Evolutionary conservation across 495 filamentous ascomycete genomes (phyloP).

Genomic region (Lepidopterella palustris): DNA sequence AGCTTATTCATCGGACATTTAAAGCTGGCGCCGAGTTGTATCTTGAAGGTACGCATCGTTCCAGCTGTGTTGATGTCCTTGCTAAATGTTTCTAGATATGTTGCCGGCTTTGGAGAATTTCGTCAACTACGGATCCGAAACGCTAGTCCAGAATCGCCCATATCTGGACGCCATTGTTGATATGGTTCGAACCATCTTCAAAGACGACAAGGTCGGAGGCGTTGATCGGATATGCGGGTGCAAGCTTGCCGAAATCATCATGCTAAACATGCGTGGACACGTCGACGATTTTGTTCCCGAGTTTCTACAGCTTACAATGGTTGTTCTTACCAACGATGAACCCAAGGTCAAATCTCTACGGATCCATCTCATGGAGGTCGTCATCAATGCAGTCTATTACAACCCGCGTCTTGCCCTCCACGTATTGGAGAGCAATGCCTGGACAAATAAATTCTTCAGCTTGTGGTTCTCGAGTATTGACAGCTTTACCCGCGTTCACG

Average conservation of each 20-base stretch:
- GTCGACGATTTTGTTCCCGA: constrained; percentile 79
- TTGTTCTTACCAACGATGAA: constrained; percentile 62
- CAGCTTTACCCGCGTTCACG: constrained; percentile 85
- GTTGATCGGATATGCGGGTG: constrained; percentile 98
- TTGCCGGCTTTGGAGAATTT: constrained; percentile 96
- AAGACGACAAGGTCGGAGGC: constrained; percentile 82
- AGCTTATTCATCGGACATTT: constrained; percentile 93
- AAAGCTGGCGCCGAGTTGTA: constrained; percentile 95
- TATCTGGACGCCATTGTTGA: constrained; percentile 82
- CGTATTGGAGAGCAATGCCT: constrained; percentile 78
- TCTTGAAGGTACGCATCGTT: constrained; percentile 51
- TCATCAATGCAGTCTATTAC: constrained; percentile 97
- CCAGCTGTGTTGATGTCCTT: neutral
- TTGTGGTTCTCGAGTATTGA: constrained; percentile 96
- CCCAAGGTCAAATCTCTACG: constrained; percentile 81
- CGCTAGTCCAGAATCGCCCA: constrained; percentile 70
- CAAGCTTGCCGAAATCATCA: constrained; percentile 94
- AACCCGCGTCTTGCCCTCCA: constrained; percentile 78
- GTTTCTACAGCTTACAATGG: constrained; percentile 86
- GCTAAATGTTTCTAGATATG: constrained; percentile 58
- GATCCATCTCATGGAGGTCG: constrained; percentile 97
- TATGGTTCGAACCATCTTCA: constrained; percentile 71
- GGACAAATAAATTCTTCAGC: constrained; percentile 99
- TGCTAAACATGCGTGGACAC: constrained; percentile 89
- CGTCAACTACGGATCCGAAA: constrained; percentile 78